Base-by-base conservation (phyloP, 805 yeast genomes). In the Yamadazyma kitorensis region DNA sequence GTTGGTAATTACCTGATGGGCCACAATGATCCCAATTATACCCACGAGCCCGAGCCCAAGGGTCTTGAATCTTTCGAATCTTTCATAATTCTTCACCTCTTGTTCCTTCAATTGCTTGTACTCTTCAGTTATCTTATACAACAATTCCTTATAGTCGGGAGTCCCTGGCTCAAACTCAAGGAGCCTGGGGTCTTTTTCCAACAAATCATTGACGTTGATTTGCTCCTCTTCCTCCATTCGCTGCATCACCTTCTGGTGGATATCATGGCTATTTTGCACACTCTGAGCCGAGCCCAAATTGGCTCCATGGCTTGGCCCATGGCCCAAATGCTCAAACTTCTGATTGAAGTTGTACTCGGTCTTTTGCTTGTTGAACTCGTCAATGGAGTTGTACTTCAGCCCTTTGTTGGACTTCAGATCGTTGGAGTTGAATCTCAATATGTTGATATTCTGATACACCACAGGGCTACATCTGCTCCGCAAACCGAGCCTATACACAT, bases 41-140 rank as follows among this genome's bases (percentile, higher is more conserved):
- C 65, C 53, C 5, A 54, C 38, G 0, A 66, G 17, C 3, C 83
- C 82, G 11, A 61, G 46, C 0, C 60, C 57, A 3, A 67, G 47
- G 0, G 75, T 78, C 42, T 71, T 70, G 32, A 70, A 39, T 33
- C 71, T 59, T 47, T 72, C 73, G 24, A 53, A 54, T 33, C 59
- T 43, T 46, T 74, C 78, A 40, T 55, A 60, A 16, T 61, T 42
- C 38, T 49, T 45, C 16, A 53, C 37, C 16, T 55, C 44, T 27
- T 48, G 57, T 28, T 53, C 55, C 26, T 59, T 64, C 13, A 52
- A 45, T 17, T 34, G 24, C 29, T 49, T 45, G 33, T 32, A 46
- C 27, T 54, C 62, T 36, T 59, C 45, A 25, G 59, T 59, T 8
- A 66, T 49, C 20, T 44, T 25, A 31, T 47, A 33, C 14, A 55